These are phyloP conservation scores for Marasmius fiardii DNA, from an alignment of 1,284 basidiomycete species.

Conservation along the genomic window DNA sequence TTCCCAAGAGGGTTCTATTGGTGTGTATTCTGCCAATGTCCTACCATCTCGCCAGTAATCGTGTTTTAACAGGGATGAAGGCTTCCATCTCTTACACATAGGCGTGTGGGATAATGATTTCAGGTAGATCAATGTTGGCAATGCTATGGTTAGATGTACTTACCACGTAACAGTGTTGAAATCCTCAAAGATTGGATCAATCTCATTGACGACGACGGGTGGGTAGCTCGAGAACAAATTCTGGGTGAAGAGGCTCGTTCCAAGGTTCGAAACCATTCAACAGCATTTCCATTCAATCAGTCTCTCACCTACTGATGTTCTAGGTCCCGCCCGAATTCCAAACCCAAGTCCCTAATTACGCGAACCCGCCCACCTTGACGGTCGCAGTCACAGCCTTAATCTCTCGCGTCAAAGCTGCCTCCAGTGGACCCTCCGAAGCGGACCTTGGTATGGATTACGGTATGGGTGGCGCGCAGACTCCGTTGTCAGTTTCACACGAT, in stretches of 20 bases:
- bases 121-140: conserved; percentile 42
- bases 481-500: conserved; percentile 14
- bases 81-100: conserved; percentile 90
- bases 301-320: conserved; percentile 8
- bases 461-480: conserved; percentile 42
- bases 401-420: conserved; percentile 55
- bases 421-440: conserved; percentile 43
- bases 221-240: conserved; percentile 95
- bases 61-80: conserved; percentile 74
- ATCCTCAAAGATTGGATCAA: conserved; percentile 89
- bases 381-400: conserved; percentile 92
- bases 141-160: background rate
- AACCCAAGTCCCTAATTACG: conserved; percentile 89
- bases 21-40: conserved; percentile 34
- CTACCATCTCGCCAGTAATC: conserved; percentile 2
- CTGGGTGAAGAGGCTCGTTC: conserved; percentile 93
- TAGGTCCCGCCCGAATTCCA: conserved; percentile 87
- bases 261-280: conserved; percentile 47
- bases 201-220: conserved; percentile 89
- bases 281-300: conserved; percentile 1
- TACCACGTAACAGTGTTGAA: conserved; percentile 55
- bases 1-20: conserved; percentile 98
- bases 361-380: conserved; percentile 90
- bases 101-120: conserved; percentile 92
- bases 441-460: conserved; percentile 66